Evolutionary conservation across 140 eudicot species (phyloP), one percentile per base, ranked within the genome.

Genomic region (Flaveria floridana): DNA sequence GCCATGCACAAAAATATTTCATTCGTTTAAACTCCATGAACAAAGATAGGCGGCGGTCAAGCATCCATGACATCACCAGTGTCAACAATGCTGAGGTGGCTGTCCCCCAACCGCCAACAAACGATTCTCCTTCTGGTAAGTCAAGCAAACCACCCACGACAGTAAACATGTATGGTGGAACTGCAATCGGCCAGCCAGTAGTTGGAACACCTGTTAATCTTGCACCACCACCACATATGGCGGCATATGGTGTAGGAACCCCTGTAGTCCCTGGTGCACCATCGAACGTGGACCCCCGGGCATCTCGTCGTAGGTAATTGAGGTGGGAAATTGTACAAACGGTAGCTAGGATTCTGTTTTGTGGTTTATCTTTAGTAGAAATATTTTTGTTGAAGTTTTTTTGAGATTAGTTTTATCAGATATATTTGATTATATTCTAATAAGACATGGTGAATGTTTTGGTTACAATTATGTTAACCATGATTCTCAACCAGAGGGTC

Each of bases 21-120:
- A 88, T 88, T 63, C 87, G 94, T 14, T 75, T 88, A 48, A 88
- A 86, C 79, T 85, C 94, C n/a, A 88, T 85, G 80, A 88, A 88
- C 85, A 88, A 88, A 85, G 94, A 88, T 20, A 79, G 94, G 30
- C 75, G 94, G 73, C 82, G 94, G 68, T 88, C 94, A 14, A 88
- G 94, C 85, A 88, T 88, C 73, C 94, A 88, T 50, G 94, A 88
- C 73, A 88, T 88, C 78, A 88, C 94, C 7, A 88, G 87, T 51
- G 88, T 71, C 72, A 88, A 83, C 83, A 76, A 74, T 21, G 86
- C 79, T 8, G 94, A 85, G 4, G 76, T 85, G 70, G 58, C 85
- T 3, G 85, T 82, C 5, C 81, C 88, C 20, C 88, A 69, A 63
- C 90, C 86, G 6, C 85, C 93, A 20, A 79, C 86, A 70, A 84